Base-by-base conservation (phyloP, 306 rosid genomes). In the Prunus persica region DNA sequence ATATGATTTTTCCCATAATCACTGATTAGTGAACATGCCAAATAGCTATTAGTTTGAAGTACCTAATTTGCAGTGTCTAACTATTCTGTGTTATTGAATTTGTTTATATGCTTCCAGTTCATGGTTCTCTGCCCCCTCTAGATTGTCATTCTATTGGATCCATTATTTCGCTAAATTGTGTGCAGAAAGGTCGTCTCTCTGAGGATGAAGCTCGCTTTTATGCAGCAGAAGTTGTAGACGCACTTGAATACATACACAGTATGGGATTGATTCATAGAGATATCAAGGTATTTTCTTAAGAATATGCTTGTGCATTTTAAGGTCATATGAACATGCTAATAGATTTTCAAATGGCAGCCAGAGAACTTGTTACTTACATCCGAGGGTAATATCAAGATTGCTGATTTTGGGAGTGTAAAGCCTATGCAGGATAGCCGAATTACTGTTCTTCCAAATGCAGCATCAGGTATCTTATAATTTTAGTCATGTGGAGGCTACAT, bases 321-420 rank as follows among this genome's bases (percentile, higher is more conserved):
- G 64, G 58, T 71, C 67, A 51, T 58, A 18, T 69, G 72, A 60
- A 18, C 54, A 58, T 60, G 61, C 76, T 73, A 68, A 86, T 69
- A 38, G 61, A 76, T 79, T 76, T 67, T 81, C 66, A 58, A 80
- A 83, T 79, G 79, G 79, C 97, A 96, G 99, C 99, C 99, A 13
- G 99, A 96, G 92, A 96, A 96, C 84, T 81, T 96, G 87, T 88
- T 96, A 62, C 96, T 96, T 75, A 92, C 99, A 19, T 62, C 72
- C 72, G 96, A 93, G 65, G 99, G 99, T 74, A 96, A 96, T 73
- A 87, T 96, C 80, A 96, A 96, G 88, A 86, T 96, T 79, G 98
- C 99, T 1, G 99, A 96, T 87, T 96, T 96, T 87, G 99, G 99
- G 80, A 96, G 99, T 65, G 98, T 96, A 57, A 96, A 96, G 88